A percentile compares a stretch with the other conserved stretches of the same genome.
These are phyloP conservation scores for Neurospora hispaniola DNA, from an alignment of 495 filamentous ascomycete genomes.

Conservation along the genomic window DNA sequence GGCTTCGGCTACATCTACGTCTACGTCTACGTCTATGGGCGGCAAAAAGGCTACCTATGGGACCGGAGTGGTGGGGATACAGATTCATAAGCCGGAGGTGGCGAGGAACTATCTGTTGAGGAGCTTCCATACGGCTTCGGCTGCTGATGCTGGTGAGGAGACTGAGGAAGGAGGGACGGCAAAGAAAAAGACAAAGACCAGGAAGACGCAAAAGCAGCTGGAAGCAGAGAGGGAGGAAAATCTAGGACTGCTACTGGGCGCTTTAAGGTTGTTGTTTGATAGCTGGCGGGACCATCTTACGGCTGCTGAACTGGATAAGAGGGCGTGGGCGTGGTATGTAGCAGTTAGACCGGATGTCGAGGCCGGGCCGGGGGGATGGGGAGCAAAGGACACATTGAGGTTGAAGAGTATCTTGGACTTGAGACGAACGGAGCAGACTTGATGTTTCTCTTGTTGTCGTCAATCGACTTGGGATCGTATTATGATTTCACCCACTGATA, in stretches of 20 bases:
- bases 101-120: constrained; percentile 50
- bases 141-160: not conserved
- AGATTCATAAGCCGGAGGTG: constrained; percentile 57
- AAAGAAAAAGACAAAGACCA: constrained; percentile 25
- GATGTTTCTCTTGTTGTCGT: not conserved
- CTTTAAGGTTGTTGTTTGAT: constrained; percentile 55
- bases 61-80: constrained; percentile 35
- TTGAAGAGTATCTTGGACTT: constrained; percentile 56
- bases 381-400: constrained; percentile 61
- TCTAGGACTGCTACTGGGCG: constrained; percentile 52
- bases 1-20: not conserved
- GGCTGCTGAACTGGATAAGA: constrained; percentile 53
- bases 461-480: not conserved
- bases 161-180: not conserved
- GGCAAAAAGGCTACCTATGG: constrained; percentile 15
- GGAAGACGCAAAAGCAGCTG: constrained; percentile 33
- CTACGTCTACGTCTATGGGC: constrained; percentile 13
- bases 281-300: constrained; percentile 55
- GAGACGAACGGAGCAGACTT: constrained; percentile 17
- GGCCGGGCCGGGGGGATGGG: constrained; percentile 64
- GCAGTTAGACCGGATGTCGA: constrained; percentile 64
- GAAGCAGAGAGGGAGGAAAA: constrained; percentile 53
- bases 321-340: constrained; percentile 74
- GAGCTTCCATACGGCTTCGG: constrained; percentile 34
- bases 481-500: not conserved